Percentiles rank a stretch among this genome's conserved stretches.
These are phyloP conservation scores for Drosera capensis DNA, from an alignment of 148 eudicot genomes.

Conservation along the genomic window DNA sequence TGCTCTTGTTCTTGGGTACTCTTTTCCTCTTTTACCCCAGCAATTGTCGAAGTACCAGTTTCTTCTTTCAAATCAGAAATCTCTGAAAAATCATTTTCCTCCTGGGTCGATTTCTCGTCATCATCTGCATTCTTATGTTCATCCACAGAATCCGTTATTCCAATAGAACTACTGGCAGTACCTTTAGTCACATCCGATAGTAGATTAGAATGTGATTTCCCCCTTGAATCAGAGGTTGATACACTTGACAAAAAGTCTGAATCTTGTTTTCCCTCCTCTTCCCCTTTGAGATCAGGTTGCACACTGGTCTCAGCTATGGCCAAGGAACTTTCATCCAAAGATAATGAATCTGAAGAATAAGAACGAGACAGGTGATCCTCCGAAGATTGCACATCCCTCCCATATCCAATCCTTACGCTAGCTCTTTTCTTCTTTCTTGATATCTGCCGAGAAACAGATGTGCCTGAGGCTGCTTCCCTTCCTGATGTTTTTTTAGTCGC, in stretches of 20 bases:
- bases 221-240: conserved; percentile 5
- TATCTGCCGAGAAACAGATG: conserved; percentile 27
- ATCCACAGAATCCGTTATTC: conserved; percentile 1
- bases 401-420: conserved; percentile 58
- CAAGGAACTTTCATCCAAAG: conserved; percentile 6
- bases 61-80: too few species aligned
- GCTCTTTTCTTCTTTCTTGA: conserved; percentile 61
- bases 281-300: conserved; percentile 7
- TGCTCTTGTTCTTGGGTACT: conserved; percentile 8
- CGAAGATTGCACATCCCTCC: conserved; percentile 27
- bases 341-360: conserved; percentile 7
- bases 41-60: conserved; percentile 1
- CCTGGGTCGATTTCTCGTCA: conserved; percentile 1
- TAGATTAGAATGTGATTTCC: conserved; percentile 8
- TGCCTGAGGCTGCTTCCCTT: conserved; percentile 9
- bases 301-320: conserved; percentile 1
- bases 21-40: conserved; percentile 7
- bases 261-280: conserved; percentile 11
- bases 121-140: conserved; percentile 8
- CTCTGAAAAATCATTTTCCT: conserved; percentile 1
- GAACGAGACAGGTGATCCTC: conserved; percentile 17
- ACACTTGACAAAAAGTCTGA: conserved; percentile 1
- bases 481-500: conserved; percentile 8
- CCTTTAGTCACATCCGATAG: conserved; percentile 4
- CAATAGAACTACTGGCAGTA: conserved; percentile 2